Evolutionary conservation across 306 rosid species (phyloP).

Genomic region (Alnus glutinosa): DNA sequence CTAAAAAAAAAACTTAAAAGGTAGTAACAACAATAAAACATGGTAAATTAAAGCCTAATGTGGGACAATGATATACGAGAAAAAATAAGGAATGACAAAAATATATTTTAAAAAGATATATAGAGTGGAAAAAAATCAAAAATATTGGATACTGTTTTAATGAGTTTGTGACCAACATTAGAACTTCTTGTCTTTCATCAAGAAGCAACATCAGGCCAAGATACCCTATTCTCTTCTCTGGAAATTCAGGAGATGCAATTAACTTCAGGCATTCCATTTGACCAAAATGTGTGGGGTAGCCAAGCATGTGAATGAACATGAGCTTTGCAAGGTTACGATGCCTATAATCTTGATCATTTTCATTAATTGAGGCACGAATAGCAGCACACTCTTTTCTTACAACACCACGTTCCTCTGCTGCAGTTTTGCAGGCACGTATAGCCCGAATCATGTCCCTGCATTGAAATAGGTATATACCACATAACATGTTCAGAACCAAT

Average conservation of each 20-base stretch:
- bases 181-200: conserved; percentile 99
- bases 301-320: conserved; percentile 99
- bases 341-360: conserved; percentile 83
- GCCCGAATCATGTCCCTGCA: conserved; percentile 99
- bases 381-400: conserved; percentile 99
- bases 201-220: conserved; percentile 99
- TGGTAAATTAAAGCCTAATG: not conserved
- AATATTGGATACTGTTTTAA: conserved; percentile 90
- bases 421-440: conserved; percentile 96
- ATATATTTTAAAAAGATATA: not conserved
- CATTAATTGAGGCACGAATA: conserved; percentile 87
- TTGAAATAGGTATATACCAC: conserved; percentile 25
- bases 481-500: not conserved
- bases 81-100: conserved; percentile 27
- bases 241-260: conserved; percentile 94
- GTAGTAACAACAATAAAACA: not conserved
- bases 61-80: conserved; percentile 9
- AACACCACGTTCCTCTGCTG: conserved; percentile 97
- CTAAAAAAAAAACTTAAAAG: conserved; percentile 8
- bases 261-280: conserved; percentile 99
- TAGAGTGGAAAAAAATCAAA: not conserved
- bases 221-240: conserved; percentile 98
- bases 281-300: conserved; percentile 99
- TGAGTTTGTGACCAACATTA: conserved; percentile 97
- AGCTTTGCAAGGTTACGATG: conserved; percentile 97